Percentiles rank a stretch among this genome's conserved stretches.
These are phyloP conservation scores for Deakozyma indianensis DNA, from an alignment of 805 yeast species.

Conservation along the genomic window DNA sequence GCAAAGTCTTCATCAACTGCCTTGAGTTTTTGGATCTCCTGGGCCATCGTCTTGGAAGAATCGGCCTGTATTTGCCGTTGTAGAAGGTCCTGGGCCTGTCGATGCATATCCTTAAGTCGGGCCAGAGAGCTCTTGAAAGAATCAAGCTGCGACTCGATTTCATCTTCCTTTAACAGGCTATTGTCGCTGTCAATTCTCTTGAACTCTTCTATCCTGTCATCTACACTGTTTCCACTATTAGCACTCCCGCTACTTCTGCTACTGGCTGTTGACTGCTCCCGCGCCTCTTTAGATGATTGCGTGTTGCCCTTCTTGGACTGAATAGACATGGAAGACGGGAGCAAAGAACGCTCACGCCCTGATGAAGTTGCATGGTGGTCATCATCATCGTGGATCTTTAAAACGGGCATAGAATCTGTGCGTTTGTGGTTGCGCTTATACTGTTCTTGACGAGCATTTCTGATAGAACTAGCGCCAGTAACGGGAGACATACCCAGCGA, in stretches of 20 bases:
- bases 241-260: not conserved
- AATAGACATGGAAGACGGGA: not conserved
- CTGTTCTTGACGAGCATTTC: constrained; percentile 1
- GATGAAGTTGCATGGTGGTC: not conserved
- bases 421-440: not conserved
- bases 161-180: constrained; percentile 31
- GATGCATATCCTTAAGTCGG: constrained; percentile 13
- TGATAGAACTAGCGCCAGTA: not conserved
- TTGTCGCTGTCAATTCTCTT: constrained; percentile 34
- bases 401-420: not conserved
- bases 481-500: no score
- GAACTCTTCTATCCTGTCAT: constrained; percentile 47
- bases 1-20: constrained; percentile 12
- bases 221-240: constrained; percentile 30
- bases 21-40: constrained; percentile 12
- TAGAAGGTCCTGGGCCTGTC: constrained; percentile 9
- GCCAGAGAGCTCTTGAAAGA: constrained; percentile 13
- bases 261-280: not conserved
- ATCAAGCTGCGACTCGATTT: constrained; percentile 9
- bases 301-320: not conserved
- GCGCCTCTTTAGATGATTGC: not conserved
- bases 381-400: not conserved
- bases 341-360: not conserved
- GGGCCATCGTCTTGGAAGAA: constrained; percentile 10
- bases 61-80: constrained; percentile 9